phyloP scores from a whole-genome alignment of 306 rosid species.

The Gillenia trifoliata region DNA sequence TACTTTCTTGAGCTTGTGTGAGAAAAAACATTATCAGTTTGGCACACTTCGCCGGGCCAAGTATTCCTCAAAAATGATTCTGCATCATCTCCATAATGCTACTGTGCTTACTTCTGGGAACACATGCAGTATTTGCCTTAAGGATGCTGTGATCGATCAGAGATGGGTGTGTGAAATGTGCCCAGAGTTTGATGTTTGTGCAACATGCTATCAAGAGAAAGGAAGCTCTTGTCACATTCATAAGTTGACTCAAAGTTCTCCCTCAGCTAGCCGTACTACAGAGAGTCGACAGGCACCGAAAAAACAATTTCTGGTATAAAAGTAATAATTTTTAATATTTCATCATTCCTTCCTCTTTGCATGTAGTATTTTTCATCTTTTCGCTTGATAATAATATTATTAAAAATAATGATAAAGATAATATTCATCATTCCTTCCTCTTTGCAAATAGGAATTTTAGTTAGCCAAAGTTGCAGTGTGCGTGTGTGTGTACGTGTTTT shows the following conservation, averaged over 20 bases:
- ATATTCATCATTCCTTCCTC: neutral
- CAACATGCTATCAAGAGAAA: constrained; percentile 35
- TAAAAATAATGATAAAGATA: neutral
- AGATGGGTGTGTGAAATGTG: constrained; percentile 45
- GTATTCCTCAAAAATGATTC: constrained; percentile 60
- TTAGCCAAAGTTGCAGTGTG: neutral
- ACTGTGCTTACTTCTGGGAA: constrained; percentile 1
- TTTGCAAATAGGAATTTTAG: too few relatives aligned
- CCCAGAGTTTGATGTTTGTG: constrained; percentile 33
- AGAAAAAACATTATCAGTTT: constrained; percentile 42
- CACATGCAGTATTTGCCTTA: constrained; percentile 38
- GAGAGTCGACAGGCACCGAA: constrained; percentile 4
- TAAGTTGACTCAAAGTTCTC: constrained; percentile 27
- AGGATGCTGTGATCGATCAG: constrained; percentile 10
- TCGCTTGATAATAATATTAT: neutral
- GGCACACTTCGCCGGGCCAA: constrained; percentile 62
- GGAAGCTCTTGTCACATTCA: constrained; percentile 40
- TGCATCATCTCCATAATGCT: constrained; percentile 33
- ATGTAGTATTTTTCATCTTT: neutral
- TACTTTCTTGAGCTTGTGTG: constrained; percentile 44
- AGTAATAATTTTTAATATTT: neutral
- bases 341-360: neutral
- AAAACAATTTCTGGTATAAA: constrained; percentile 5
- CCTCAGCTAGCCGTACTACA: neutral
- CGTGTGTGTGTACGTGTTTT: neutral